A percentile compares a stretch with the other conserved stretches of the same genome.
phyloP scores from a whole-genome alignment of 352 stramenopile species.

The Phytophthora litchii region DNA sequence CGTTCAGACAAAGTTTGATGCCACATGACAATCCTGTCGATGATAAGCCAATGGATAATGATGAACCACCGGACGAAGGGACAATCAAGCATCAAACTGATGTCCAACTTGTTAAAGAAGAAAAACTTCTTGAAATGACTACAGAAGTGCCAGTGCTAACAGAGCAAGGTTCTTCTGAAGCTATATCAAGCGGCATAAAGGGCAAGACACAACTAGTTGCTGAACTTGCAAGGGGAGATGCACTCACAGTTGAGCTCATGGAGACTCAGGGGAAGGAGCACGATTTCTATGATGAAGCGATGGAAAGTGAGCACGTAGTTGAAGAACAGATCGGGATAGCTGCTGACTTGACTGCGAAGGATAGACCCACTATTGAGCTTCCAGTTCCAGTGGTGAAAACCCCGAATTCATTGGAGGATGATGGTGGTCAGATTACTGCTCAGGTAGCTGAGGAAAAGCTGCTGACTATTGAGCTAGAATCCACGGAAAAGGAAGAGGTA shows the following conservation, averaged over 20 bases:
- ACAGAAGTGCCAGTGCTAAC: neutral
- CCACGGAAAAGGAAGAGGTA: constrained; percentile 3
- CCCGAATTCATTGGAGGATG: neutral
- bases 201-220: neutral
- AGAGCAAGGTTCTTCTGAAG: constrained; percentile 6
- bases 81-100: constrained; percentile 2
- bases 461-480: constrained; percentile 1
- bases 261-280: neutral
- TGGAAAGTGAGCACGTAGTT: neutral
- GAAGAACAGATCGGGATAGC: constrained; percentile 2
- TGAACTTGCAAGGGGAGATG: neutral
- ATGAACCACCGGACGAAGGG: neutral
- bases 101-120: constrained; percentile 1
- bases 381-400: neutral
- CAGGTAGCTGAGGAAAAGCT: neutral
- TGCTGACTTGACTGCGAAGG: neutral
- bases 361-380: neutral
- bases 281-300: neutral
- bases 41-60: neutral
- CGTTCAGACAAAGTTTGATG: constrained; percentile 15
- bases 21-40: neutral
- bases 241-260: neutral
- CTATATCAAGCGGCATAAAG: neutral
- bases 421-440: constrained; percentile 1
- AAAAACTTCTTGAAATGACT: neutral